Evolutionary conservation across 2,329 filamentous ascomycete species (phyloP).

Genomic region (Colletotrichum sp.): DNA sequence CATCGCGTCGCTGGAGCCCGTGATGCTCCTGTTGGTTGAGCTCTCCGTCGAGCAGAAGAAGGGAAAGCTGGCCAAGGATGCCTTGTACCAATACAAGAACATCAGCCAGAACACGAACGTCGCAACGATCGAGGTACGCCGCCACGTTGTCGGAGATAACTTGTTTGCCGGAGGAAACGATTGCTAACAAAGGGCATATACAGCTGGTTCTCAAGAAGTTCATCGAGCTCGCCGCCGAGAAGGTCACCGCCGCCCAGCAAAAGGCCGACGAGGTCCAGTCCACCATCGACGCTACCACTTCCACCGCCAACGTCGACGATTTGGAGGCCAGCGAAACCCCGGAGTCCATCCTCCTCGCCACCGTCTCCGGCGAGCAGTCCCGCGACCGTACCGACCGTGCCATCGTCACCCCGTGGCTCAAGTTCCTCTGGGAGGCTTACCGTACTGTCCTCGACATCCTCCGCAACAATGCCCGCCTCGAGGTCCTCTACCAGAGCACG

Average conservation of each 20-base stretch:
- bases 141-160: neutral
- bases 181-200: slow-evolving; percentile 17
- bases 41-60: slow-evolving; percentile 97
- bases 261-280: slow-evolving; percentile 97
- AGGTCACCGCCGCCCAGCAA: slow-evolving; percentile 93
- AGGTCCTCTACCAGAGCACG: slow-evolving; percentile 98
- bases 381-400: slow-evolving; percentile 96
- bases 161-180: neutral
- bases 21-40: slow-evolving; percentile 97
- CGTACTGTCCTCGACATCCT: slow-evolving; percentile 97
- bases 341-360: slow-evolving; percentile 96
- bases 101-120: slow-evolving; percentile 99
- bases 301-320: slow-evolving; percentile 84
- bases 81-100: slow-evolving; percentile 99
- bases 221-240: slow-evolving; percentile 94
- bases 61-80: slow-evolving; percentile 98
- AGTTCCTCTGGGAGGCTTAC: slow-evolving; percentile 99
- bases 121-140: slow-evolving; percentile 85
- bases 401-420: slow-evolving; percentile 98
- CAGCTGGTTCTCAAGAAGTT: slow-evolving; percentile 95
- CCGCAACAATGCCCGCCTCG: slow-evolving; percentile 97
- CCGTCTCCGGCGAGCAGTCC: slow-evolving; percentile 97
- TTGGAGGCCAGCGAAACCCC: slow-evolving; percentile 97
- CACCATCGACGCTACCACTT: slow-evolving; percentile 75
- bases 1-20: slow-evolving; percentile 94